phyloP scores from a whole-genome alignment of 2,329 filamentous ascomycete species.

The Ophiosphaerella korrae region DNA sequence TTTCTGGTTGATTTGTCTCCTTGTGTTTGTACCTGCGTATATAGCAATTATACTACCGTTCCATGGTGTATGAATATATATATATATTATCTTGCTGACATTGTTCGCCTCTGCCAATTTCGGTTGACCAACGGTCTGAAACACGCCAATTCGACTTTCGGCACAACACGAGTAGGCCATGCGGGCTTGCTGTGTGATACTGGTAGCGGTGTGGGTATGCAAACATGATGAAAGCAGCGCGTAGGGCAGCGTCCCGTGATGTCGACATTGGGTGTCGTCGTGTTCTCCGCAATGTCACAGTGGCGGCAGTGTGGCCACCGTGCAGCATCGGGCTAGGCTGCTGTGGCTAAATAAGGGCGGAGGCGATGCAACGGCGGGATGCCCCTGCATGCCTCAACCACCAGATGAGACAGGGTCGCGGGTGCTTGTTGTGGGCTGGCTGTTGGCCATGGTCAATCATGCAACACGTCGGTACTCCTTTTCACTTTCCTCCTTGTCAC shows the following conservation, averaged over 20 bases:
- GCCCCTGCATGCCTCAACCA: constrained; percentile 12
- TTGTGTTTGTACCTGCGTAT: no score
- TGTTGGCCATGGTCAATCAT: neutral
- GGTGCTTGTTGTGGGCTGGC: constrained; percentile 3
- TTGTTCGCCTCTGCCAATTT: neutral
- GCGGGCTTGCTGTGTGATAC: neutral
- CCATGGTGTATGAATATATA: constrained; percentile 2
- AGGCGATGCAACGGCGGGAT: constrained; percentile 8
- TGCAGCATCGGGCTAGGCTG: neutral
- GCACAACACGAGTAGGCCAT: neutral
- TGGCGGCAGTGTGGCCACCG: neutral
- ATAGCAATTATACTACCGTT: neutral
- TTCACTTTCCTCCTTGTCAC: constrained; percentile 16
- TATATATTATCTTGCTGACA: neutral
- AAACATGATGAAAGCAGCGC: neutral
- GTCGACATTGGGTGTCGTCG: neutral
- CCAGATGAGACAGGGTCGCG: constrained; percentile 4
- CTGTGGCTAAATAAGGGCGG: neutral
- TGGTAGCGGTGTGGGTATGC: neutral
- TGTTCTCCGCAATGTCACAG: constrained; percentile 17
- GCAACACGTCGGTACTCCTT: constrained; percentile 11
- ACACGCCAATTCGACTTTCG: neutral
- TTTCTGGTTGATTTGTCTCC: neutral
- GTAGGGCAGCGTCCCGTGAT: neutral
- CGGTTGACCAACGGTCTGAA: neutral